These are phyloP conservation scores for Blumeria hordei DNA, from an alignment of 2,329 filamentous ascomycete genomes.

Conservation along the genomic window DNA sequence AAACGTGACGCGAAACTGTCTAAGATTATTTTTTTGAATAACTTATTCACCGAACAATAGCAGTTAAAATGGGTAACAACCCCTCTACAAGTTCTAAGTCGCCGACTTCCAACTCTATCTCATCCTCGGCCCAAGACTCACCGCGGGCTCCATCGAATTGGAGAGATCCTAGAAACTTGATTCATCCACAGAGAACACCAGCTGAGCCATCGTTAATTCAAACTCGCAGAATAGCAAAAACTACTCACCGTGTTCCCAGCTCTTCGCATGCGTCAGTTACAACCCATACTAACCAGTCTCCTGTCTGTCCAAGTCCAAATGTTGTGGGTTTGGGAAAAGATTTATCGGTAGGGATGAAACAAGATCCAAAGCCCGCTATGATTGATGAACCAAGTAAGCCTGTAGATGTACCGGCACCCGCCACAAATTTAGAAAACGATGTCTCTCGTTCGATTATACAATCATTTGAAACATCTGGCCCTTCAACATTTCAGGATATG, in stretches of 20 bases:
- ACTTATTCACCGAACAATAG: conserved; percentile 6
- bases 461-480: conserved; percentile 30
- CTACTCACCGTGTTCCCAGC: conserved; percentile 11
- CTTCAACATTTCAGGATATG: conserved; percentile 21
- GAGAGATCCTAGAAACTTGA: conserved; percentile 24
- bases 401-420: conserved; percentile 23
- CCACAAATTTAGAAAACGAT: conserved; percentile 9
- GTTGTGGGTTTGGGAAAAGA: conserved; percentile 3
- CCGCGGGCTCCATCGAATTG: conserved; percentile 10
- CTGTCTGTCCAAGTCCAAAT: conserved; percentile 6
- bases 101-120: conserved; percentile 12
- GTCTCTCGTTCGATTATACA: conserved; percentile 12
- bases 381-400: conserved; percentile 24
- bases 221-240: conserved; percentile 18
- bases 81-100: conserved; percentile 18
- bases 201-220: conserved; percentile 37
- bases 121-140: conserved; percentile 11
- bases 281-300: conserved; percentile 3
- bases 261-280: conserved; percentile 4
- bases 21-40: background rate
- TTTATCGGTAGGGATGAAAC: conserved; percentile 7
- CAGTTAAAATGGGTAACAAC: conserved; percentile 21
- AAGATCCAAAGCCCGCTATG: conserved; percentile 8
- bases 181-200: conserved; percentile 30
- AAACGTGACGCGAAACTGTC: background rate